Percentiles rank a stretch among this genome's conserved stretches.
phyloP scores from a whole-genome alignment of 495 filamentous ascomycete genomes.

The Penicillium flavigenum region DNA sequence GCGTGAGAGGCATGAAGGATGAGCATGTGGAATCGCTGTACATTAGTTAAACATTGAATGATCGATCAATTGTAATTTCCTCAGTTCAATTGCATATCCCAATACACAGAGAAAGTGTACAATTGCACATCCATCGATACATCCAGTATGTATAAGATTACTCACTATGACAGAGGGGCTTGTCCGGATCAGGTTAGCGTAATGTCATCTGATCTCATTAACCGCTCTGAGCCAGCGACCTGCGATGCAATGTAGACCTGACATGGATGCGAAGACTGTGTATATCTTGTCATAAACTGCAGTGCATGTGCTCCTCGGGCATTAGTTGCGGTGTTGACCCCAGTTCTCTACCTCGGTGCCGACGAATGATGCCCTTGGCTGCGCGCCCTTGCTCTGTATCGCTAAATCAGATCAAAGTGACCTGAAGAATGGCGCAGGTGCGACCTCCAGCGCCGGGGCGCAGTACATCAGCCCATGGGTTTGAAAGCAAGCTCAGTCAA shows the following conservation, averaged over 20 bases:
- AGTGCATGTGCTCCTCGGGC: neutral
- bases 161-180: neutral
- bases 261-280: neutral
- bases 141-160: neutral
- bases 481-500: constrained; percentile 46
- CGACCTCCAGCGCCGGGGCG: constrained; percentile 28
- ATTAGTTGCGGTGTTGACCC: neutral
- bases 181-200: constrained; percentile 10
- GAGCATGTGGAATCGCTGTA: neutral
- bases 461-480: constrained; percentile 25
- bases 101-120: neutral
- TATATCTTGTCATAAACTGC: neutral
- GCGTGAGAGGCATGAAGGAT: constrained; percentile 28
- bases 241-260: constrained; percentile 3
- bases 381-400: constrained; percentile 4
- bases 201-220: constrained; percentile 15
- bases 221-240: constrained; percentile 10
- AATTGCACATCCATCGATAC: neutral
- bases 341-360: constrained; percentile 5
- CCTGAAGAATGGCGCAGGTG: constrained; percentile 27
- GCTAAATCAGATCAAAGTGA: constrained; percentile 7
- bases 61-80: neutral
- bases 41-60: neutral
- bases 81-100: neutral
- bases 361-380: constrained; percentile 3